phyloP scores from a whole-genome alignment of 148 eudicot species.

The Rhododendron kiyosumense region DNA sequence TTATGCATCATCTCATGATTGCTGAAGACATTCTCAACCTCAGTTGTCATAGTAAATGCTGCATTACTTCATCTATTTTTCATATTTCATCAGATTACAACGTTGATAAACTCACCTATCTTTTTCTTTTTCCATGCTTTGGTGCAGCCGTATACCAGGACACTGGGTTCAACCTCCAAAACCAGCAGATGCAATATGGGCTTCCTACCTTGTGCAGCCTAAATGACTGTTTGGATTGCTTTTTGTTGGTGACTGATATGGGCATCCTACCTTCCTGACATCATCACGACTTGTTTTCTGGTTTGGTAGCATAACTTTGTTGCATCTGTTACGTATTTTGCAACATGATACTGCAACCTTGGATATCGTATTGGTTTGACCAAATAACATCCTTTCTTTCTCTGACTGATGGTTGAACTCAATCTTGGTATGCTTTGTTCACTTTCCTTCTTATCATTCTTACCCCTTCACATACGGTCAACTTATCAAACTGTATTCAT shows the following conservation, averaged over 20 bases:
- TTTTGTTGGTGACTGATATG: not conserved
- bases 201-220: slow-evolving; percentile 70
- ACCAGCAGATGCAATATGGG: slow-evolving; percentile 86
- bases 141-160: slow-evolving; percentile 87
- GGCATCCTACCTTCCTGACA: not conserved
- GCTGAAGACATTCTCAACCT: not conserved
- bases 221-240: slow-evolving; percentile 18
- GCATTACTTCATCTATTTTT: not conserved
- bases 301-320: not conserved
- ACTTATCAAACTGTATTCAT: not conserved
- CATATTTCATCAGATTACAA: not conserved
- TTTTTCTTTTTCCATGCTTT: slow-evolving; percentile 7
- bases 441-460: not conserved
- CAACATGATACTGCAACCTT: not conserved
- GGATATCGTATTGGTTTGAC: not conserved
- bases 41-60: not conserved
- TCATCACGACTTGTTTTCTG: not conserved
- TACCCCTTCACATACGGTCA: not conserved
- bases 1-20: not conserved
- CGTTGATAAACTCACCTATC: not conserved
- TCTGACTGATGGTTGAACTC: not conserved
- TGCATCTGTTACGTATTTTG: not conserved
- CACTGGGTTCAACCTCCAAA: slow-evolving; percentile 97
- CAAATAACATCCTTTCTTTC: not conserved
- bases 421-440: not conserved